Evolutionary conservation across 129 eudicot genomes (phyloP).

Genomic region (Lactuca saligna): DNA sequence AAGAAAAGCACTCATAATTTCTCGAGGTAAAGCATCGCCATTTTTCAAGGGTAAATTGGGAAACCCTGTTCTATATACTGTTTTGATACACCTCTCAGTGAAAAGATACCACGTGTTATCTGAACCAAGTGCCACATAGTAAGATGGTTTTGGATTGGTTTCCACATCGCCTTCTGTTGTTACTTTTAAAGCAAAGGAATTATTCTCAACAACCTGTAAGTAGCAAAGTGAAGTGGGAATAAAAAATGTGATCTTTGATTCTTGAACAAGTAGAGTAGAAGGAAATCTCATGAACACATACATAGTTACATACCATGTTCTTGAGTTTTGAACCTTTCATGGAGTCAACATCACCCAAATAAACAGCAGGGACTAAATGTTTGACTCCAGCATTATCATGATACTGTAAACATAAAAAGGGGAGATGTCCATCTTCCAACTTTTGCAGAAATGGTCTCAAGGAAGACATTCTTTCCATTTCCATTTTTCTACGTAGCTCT

Average conservation of each 20-base stretch:
- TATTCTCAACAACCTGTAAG: slow-evolving; percentile 59
- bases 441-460: slow-evolving; percentile 66
- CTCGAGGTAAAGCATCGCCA: slow-evolving; percentile 81
- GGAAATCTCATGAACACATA: slow-evolving; percentile 22
- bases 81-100: slow-evolving; percentile 87
- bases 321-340: slow-evolving; percentile 56
- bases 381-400: slow-evolving; percentile 67
- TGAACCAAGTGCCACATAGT: slow-evolving; percentile 93
- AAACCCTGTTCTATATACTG: slow-evolving; percentile 76
- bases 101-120: slow-evolving; percentile 99
- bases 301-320: slow-evolving; percentile 64
- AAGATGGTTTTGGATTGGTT: slow-evolving; percentile 48
- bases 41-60: slow-evolving; percentile 74
- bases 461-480: slow-evolving; percentile 72
- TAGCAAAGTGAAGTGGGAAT: slow-evolving; percentile 19
- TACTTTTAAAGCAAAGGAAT: slow-evolving; percentile 48
- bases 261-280: neutral
- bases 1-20: slow-evolving; percentile 63
- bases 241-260: neutral
- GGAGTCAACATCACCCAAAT: slow-evolving; percentile 68
- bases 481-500: slow-evolving; percentile 70
- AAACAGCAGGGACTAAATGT: slow-evolving; percentile 74
- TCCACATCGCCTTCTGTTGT: slow-evolving; percentile 28
- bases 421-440: slow-evolving; percentile 58
- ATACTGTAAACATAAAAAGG: slow-evolving; percentile 76